phyloP scores from a whole-genome alignment of 2,329 filamentous ascomycete genomes.

The Berkeleyomyces rouxiae region DNA sequence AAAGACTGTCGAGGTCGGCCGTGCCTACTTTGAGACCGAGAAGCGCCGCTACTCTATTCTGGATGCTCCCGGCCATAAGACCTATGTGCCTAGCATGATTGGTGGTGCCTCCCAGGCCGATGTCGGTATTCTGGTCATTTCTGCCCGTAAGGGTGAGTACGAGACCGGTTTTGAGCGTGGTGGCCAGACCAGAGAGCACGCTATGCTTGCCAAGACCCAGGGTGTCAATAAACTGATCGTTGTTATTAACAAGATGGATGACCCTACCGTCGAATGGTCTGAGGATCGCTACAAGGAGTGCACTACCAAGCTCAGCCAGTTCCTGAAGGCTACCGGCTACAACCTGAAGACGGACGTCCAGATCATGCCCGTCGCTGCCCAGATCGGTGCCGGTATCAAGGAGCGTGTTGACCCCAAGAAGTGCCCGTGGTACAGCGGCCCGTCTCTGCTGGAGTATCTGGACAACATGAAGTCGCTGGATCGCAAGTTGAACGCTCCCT shows the following conservation, averaged over 20 bases:
- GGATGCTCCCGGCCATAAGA: conserved; percentile 95
- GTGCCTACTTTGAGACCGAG: conserved; percentile 92
- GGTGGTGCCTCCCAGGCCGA: conserved; percentile 86
- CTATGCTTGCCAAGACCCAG: conserved; percentile 93
- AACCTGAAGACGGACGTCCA: conserved; percentile 84
- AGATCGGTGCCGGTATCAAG: conserved; percentile 75
- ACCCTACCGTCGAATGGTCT: conserved; percentile 89
- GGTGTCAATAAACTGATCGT: conserved; percentile 94
- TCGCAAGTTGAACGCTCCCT: conserved; percentile 89
- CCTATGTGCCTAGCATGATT: conserved; percentile 96
- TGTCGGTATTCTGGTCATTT: conserved; percentile 89
- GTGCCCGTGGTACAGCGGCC: conserved; percentile 72
- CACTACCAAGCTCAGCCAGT: conserved; percentile 68
- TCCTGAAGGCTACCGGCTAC: conserved; percentile 85
- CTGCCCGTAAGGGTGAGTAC: conserved; percentile 93
- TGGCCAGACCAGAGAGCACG: conserved; percentile 92
- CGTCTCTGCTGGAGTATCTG: conserved; percentile 88
- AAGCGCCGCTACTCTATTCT: conserved; percentile 93
- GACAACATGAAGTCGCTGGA: conserved; percentile 84
- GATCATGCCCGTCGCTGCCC: conserved; percentile 93
- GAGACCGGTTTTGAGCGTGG: conserved; percentile 96
- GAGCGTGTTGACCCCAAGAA: conserved; percentile 61
- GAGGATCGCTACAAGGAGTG: conserved; percentile 88
- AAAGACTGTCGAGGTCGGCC: conserved; percentile 93
- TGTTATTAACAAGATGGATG: conserved; percentile 99